Evolutionary conservation across 2,329 filamentous ascomycete genomes (phyloP), one percentile per base, ranked within the genome.

Genomic region (Hymenoscyphus infarciens): DNA sequence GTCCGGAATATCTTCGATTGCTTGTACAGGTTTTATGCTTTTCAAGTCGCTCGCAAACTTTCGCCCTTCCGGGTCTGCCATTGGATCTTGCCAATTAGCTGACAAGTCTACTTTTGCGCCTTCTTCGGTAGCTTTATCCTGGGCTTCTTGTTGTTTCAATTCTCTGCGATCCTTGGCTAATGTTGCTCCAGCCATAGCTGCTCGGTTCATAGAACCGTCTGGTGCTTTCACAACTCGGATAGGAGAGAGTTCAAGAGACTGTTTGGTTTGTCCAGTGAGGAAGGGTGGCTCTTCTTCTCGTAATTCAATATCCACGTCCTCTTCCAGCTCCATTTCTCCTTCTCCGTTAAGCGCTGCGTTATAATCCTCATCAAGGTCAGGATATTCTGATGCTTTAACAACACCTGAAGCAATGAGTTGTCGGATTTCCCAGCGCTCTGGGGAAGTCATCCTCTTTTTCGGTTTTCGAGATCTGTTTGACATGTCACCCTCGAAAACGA

Each of bases 161-260:
- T 99, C 95, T 74, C 92, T 88, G 59, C 95, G 83, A 74, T 99
- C 95, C 74, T 95, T 96, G 3, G 94, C 91, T 15, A 99, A 78
- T 4, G 87, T 84, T 16, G 94, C 93, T 54, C 95, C 94, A 8
- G 93, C 88, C 90, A 98, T 97, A 16, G 96, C 96, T 56, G 96
- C 92, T 72, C 95, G 85, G 74, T 99, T 99, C 76, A 99, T 87
- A 3, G 94, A 98, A n/a, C 95, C 95, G 76, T 99, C 95, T 0
- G 95, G 96, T 1, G 95, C 95, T 77, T 98, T 98, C 70, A 99
- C 91, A 25, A 99, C 93, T 67, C 96, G 85, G 65, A 99, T 99
- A 0, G 95, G 95, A 1, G 93, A 97, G 3, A 99, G 79, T 72
- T 99, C 95, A 8, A 99, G 81, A 10, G 92, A 97, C 74, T 97